Percentiles rank a stretch among this genome's conserved stretches.
Conservation (phyloP, 306 rosid species). For the Cucumis hystrix region DNA sequence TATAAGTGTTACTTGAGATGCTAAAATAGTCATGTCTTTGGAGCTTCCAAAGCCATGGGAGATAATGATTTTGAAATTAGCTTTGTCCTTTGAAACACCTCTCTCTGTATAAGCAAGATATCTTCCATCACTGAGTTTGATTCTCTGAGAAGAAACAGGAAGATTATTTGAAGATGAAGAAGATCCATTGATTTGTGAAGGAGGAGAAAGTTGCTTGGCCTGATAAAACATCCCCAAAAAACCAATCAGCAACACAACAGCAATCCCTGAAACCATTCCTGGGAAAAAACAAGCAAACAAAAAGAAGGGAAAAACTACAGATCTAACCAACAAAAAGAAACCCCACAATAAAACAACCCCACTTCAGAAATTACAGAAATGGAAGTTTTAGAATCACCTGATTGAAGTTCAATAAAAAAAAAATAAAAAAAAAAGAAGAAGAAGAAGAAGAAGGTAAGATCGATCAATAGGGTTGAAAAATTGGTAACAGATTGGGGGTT, state of each 20-base stretch:
- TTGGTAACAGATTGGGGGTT: not conserved
- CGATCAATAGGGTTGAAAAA: not conserved
- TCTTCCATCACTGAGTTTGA: constrained; percentile 39
- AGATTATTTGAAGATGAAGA: constrained; percentile 2
- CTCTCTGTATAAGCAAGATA: constrained; percentile 31
- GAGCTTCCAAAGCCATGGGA: constrained; percentile 51
- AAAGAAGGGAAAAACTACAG: not conserved
- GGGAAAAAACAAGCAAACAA: not conserved
- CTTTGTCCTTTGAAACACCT: constrained; percentile 23
- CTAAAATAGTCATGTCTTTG: constrained; percentile 40
- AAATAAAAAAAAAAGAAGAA: too few relatives aligned
- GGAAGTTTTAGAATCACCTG: not conserved
- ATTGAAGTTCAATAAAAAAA: not conserved
- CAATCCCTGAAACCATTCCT: constrained; percentile 45
- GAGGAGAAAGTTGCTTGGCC: constrained; percentile 23
- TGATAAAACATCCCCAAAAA: constrained; percentile 55
- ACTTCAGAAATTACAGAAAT: not conserved
- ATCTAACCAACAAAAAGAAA: constrained; percentile 22
- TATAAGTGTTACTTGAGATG: constrained; percentile 27
- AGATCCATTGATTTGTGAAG: constrained; percentile 9
- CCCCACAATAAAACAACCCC: not conserved
- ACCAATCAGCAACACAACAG: constrained; percentile 42
- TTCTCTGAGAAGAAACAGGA: constrained; percentile 20
- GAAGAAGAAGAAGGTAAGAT: not conserved
- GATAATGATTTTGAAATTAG: constrained; percentile 27